Base-by-base conservation (phyloP, 768 basidiomycete genomes). In the Mycena filopes region DNA sequence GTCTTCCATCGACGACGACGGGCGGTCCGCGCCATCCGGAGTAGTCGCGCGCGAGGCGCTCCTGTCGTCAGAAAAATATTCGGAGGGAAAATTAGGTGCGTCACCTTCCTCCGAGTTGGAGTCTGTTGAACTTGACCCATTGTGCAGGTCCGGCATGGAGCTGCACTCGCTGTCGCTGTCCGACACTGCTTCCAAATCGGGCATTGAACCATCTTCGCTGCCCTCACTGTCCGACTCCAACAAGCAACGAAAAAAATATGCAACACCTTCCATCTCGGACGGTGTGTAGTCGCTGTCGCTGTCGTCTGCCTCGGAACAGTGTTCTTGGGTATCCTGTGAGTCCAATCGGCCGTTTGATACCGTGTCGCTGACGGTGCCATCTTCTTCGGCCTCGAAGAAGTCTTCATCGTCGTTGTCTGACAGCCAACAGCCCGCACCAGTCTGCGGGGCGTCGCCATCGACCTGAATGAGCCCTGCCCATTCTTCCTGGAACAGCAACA, bases 351-450 rank as follows among this genome's bases (percentile, higher is more conserved):
- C n/a, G n/a, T n/a, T n/a, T n/a, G n/a, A n/a, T n/a, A n/a, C n/a
- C n/a, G 43, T 28, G 4, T 26, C n/a, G 31, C n/a, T 38, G 58
- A 60, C 21, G 42, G 23, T 38, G 23, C 40, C 40, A 45, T 61
- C 65, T 56, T 66, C 65, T 28, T 47, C 40, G 20, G 18, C 31
- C 21, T 48, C 46, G 28, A 56, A 56, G 46, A 50, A 42, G 43
- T 51, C 55, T 36, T 67, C 55, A 18, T 62, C 55, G 40, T 66
- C 65, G 40, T 50, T 46, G n/a, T 66, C 58, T 8, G 53, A 60
- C 2, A 65, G 40, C 64, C 57, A 65, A 26, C 42, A 21, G 11
- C 31, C 16, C 20, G 58, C 51, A 18, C 18, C 54, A 6, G n/a
- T 23, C 2, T 38, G 41, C 45, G 29, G 15, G n/a, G 13, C 54